Evolutionary conservation across 164 flowering plant species (phyloP).

Genomic region (Euptelea pleiosperma): DNA sequence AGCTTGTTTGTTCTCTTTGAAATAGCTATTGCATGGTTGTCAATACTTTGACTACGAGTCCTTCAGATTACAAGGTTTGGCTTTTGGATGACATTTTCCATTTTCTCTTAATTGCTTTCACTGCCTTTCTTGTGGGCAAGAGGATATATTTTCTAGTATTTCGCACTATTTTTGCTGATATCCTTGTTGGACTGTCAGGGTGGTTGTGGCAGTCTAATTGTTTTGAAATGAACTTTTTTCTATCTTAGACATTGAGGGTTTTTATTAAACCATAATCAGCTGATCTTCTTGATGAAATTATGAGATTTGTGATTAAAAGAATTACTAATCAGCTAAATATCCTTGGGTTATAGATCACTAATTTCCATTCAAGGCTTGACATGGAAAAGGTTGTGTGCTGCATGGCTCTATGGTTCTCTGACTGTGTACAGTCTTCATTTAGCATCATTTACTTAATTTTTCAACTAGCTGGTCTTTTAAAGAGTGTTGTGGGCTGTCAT

Average conservation of each 20-base stretch:
- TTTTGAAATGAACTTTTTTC: not conserved
- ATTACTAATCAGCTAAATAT: too few species aligned
- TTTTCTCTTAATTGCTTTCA: not conserved
- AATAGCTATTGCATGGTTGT: not conserved
- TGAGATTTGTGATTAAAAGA: not conserved
- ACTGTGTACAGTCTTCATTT: too few species aligned
- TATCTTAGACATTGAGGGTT: not conserved
- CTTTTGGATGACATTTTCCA: not conserved
- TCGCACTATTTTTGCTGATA: too few species aligned
- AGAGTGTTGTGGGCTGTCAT: not conserved
- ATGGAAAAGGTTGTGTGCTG: too few species aligned
- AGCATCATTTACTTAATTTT: too few species aligned
- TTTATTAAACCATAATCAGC: not conserved
- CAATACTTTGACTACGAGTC: not conserved
- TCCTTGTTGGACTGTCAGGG: constrained; percentile 1
- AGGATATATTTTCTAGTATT: too few species aligned
- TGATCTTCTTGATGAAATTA: not conserved
- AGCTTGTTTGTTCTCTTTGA: not conserved
- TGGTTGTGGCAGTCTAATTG: not conserved
- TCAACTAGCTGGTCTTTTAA: too few species aligned
- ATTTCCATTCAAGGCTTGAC: not conserved
- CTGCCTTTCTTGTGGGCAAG: not conserved
- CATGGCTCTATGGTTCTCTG: too few species aligned
- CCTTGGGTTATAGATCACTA: not conserved
- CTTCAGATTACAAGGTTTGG: too few species aligned